Base-by-base conservation (phyloP, 345 rosid genomes). In the Garcia nutans region DNA sequence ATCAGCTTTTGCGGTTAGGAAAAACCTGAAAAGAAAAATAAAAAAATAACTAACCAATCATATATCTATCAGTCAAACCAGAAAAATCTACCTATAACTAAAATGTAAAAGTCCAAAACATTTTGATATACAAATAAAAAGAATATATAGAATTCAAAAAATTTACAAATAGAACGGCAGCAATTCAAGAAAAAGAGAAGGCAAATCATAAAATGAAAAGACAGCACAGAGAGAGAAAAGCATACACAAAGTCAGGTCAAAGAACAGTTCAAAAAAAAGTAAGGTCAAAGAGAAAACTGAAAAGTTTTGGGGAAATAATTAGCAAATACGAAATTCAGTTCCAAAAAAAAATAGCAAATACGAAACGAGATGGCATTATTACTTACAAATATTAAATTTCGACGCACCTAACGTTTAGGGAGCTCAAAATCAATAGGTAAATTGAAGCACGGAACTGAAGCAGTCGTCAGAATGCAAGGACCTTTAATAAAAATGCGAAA, bases 21-120 rank as follows among this genome's bases (percentile, higher is more conserved):
- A 73, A 50, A 41, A 41, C 78, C 37, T 33, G 37, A 3, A 75
- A 80, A 72, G 23, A 37, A 57, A 83, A 78, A 80, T 67, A 78
- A 70, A 72, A 77, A 80, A 80, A 12, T 69, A 41, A 74, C 41
- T 19, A 58, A 82, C 83, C 79, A 62, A 64, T 70, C 60, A 57
- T 28, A 8, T 56, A 47, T 31, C 72, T 16, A 75, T 64, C 73
- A 45, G 70, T 28, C 65, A 23, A 71, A 76, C 62, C 19, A 62
- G 28, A 61, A 11, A 45, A 54, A 19, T 4, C 19, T n/a, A 64
- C 64, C 42, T 19, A 56, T 20, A 20, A n/a, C 63, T 54, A 71
- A 56, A 3, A 12, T 1, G 26, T 17, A 19, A 71, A 79, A 12
- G 24, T 9, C 1, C 24, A 73, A 10, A 16, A 11, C 1, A 19